These are phyloP conservation scores for Hondaea fermentalgiana DNA, from an alignment of 108 stramenopile species.

Conservation along the genomic window DNA sequence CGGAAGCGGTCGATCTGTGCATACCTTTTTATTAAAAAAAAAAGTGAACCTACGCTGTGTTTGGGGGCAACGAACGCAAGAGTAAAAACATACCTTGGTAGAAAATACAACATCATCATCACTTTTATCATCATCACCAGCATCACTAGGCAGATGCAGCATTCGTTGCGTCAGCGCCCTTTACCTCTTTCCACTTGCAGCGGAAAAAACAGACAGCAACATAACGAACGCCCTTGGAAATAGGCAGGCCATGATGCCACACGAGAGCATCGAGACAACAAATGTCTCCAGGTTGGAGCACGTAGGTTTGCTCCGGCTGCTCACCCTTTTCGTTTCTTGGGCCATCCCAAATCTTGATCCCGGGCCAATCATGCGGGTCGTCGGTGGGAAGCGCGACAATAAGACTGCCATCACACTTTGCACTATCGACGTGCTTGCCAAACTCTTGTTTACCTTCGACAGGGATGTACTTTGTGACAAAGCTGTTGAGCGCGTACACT, in stretches of 20 bases:
- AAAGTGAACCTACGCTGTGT: no score
- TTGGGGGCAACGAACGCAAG: no score
- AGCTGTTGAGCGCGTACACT: neutral
- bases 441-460: neutral
- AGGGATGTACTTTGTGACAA: neutral
- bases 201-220: neutral
- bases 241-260: slow-evolving; percentile 3
- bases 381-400: neutral
- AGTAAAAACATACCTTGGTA: no score
- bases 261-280: neutral
- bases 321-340: neutral
- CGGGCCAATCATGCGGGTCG: slow-evolving; percentile 7
- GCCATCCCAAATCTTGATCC: neutral
- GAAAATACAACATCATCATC: no score
- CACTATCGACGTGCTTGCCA: slow-evolving; percentile 16
- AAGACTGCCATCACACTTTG: neutral
- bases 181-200: slow-evolving; percentile 1
- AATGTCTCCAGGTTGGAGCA: neutral
- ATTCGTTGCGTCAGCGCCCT: neutral
- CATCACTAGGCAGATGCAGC: no score
- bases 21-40: no score
- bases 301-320: neutral
- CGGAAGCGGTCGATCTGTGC: no score
- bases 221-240: neutral
- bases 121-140: no score